Conservation (phyloP, 768 basidiomycete species). For the Mycena vitilis region DNA sequence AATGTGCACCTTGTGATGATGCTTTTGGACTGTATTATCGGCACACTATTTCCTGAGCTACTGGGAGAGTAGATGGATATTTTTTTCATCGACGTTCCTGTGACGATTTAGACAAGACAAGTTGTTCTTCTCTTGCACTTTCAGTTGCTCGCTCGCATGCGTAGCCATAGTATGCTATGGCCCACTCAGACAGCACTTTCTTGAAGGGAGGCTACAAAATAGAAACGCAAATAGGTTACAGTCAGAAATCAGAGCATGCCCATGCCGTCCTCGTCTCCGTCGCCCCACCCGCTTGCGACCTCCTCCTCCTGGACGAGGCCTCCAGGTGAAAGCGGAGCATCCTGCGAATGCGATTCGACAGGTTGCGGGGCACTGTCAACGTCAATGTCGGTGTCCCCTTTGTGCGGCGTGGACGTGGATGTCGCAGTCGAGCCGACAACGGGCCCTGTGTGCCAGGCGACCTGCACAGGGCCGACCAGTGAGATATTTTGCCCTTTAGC, state of each 20-base stretch:
- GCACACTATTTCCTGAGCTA: constrained; percentile 84
- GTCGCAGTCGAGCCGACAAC: constrained; percentile 37
- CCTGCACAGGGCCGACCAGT: constrained; percentile 69
- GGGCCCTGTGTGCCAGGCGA: constrained; percentile 70
- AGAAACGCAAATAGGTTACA: constrained; percentile 18
- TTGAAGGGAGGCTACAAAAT: neutral
- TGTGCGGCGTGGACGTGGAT: constrained; percentile 35
- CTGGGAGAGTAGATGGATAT: constrained; percentile 18
- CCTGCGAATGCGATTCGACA: constrained; percentile 37
- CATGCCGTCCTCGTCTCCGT: constrained; percentile 76
- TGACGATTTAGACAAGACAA: no score
- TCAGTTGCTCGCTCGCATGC: no score
- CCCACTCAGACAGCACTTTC: constrained; percentile 4
- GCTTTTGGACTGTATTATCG: constrained; percentile 78
- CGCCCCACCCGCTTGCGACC: constrained; percentile 80
- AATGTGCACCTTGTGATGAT: constrained; percentile 84
- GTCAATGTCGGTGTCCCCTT: constrained; percentile 25
- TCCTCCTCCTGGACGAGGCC: constrained; percentile 65
- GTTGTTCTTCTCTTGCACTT: no score
- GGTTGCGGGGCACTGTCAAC: constrained; percentile 33
- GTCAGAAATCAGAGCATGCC: constrained; percentile 62
- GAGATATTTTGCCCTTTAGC: constrained; percentile 79
- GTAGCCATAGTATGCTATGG: no score
- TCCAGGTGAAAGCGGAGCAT: constrained; percentile 46
- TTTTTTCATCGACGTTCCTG: neutral